Evolutionary conservation across 2,329 filamentous ascomycete genomes (phyloP).

Genomic region (Bipolaris cookei): DNA sequence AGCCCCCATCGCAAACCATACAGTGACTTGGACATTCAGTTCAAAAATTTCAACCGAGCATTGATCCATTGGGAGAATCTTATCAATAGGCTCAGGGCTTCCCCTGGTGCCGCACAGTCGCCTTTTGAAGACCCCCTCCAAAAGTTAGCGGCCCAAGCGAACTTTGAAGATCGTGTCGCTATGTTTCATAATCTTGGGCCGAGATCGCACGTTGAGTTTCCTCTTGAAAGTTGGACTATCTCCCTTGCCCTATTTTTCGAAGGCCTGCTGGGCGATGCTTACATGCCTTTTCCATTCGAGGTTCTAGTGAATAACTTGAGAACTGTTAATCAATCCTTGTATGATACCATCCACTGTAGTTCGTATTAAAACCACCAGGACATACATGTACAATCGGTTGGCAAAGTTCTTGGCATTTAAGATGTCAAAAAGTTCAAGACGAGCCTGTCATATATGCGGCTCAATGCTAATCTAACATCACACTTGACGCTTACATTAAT

Average conservation of each 20-base stretch:
- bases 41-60: slow-evolving; percentile 1
- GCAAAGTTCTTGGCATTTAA: not conserved
- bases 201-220: not conserved
- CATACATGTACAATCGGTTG: not conserved
- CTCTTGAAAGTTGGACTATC: slow-evolving; percentile 2
- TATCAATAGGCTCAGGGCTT: too few species aligned
- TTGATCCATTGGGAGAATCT: slow-evolving; percentile 2
- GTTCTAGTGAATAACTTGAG: slow-evolving; percentile 1
- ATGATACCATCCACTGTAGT: not conserved
- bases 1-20: not conserved
- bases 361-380: not conserved
- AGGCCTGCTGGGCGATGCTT: slow-evolving; percentile 6
- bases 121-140: too few species aligned
- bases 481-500: not conserved
- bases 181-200: not conserved
- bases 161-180: slow-evolving; percentile 4
- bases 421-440: not conserved
- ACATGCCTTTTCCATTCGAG: slow-evolving; percentile 4
- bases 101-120: too few species aligned
- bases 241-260: slow-evolving; percentile 7
- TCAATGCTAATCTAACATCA: not conserved
- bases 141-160: not conserved
- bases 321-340: not conserved
- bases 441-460: not conserved
- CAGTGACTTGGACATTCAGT: slow-evolving; percentile 1